Base-by-base conservation (phyloP, 805 yeast genomes). In the Yarrowia keelungensis region DNA sequence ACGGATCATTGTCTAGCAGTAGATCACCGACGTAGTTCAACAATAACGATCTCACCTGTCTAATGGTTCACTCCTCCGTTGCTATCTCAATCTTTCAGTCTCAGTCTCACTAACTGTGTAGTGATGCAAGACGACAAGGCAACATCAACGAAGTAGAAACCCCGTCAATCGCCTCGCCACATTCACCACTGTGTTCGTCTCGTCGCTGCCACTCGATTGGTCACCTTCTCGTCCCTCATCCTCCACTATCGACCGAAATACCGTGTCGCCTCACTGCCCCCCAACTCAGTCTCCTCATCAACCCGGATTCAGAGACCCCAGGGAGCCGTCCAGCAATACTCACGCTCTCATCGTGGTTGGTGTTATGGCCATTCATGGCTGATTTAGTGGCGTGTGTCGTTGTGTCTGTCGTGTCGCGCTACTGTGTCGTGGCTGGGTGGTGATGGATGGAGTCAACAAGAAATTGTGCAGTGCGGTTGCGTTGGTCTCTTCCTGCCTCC, bases 401-500 rank as follows among this genome's bases (percentile, higher is more conserved):
- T 12, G 58, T 14, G 35, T 38, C 45, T 53, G 59, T 8, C 35
- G 43, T 53, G 22, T 16, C 59, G 45, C 35, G 59, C 39, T 35
- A 19, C 19, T 39, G 59, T 47, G 45, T 38, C 58, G 53, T 36
- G 42, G 42, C 39, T 19, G 19, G 39, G 54, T 8, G 38, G 36
- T 16, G 50, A 49, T 42, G 51, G 62, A 46, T 36, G 64, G 46
- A 35, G 46, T 35, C 42, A 38, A 59, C 67, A 68, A 59, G 36
- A 39, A 22, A 59, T n/a, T 42, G 64, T 56, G 64, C 64, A 43
- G 64, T 43, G 64, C 38, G 26, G 58, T 49, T 51, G 62, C 62
- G 61, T 64, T 64, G 68, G 68, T 64, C 47, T 56, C 64, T 56
- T 56, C 64, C 64, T 56, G 64, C 64, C 64, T 56, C 64, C 49